These are phyloP conservation scores for Beauveria scarabaeidicola DNA, from an alignment of 2,329 filamentous ascomycete genomes.

Conservation along the genomic window DNA sequence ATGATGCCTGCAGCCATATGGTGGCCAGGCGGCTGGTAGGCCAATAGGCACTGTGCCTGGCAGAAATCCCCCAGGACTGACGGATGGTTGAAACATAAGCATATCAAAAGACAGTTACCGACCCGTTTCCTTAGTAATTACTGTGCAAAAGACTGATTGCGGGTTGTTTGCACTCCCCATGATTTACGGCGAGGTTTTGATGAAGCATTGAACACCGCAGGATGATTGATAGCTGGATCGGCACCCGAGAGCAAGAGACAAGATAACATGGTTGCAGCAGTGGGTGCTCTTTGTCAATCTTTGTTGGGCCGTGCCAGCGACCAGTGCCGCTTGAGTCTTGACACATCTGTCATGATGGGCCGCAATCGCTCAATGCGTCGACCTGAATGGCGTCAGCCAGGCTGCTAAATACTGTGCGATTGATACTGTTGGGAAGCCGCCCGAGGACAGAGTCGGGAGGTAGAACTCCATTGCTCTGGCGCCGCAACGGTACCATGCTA, in stretches of 20 bases:
- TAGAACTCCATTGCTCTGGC: neutral
- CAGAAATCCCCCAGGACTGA: neutral
- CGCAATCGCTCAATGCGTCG: slow-evolving; percentile 3
- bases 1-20: neutral
- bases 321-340: neutral
- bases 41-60: neutral
- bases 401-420: slow-evolving; percentile 1
- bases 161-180: no score
- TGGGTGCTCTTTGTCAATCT: neutral
- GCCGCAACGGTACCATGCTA: neutral
- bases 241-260: neutral
- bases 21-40: neutral
- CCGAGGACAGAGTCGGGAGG: neutral
- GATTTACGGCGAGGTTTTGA: neutral
- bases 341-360: neutral
- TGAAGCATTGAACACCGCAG: neutral
- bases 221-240: neutral
- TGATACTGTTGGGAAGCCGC: neutral
- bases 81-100: neutral
- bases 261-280: slow-evolving; percentile 3
- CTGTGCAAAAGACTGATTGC: no score
- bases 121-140: no score
- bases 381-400: slow-evolving; percentile 7
- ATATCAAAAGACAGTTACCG: neutral
- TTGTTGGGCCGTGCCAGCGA: slow-evolving; percentile 3